A percentile compares a stretch with the other conserved stretches of the same genome.
These are phyloP conservation scores for Schizosaccharomyces osmophilus DNA, from an alignment of 805 yeast species.

Conservation along the genomic window DNA sequence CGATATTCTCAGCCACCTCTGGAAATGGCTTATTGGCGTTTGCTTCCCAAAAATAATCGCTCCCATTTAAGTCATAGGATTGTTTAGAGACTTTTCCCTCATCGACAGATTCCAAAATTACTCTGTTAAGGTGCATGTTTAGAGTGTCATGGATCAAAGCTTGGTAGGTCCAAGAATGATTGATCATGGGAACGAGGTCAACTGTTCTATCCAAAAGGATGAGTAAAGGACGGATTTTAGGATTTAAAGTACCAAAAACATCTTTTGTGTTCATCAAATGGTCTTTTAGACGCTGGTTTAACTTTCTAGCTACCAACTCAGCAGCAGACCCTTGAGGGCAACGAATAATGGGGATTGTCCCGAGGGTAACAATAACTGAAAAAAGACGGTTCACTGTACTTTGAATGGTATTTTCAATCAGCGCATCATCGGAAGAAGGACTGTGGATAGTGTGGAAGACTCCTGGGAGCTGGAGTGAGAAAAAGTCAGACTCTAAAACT, in stretches of 20 bases:
- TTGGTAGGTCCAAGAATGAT: slow-evolving; percentile 95
- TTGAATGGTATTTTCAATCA: slow-evolving; percentile 43
- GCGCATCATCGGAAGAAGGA: slow-evolving; percentile 50
- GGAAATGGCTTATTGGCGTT: slow-evolving; percentile 85
- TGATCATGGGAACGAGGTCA: slow-evolving; percentile 79
- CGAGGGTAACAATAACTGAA: slow-evolving; percentile 27
- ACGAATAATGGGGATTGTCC: slow-evolving; percentile 63
- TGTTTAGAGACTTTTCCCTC: slow-evolving; percentile 18
- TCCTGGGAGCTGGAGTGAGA: slow-evolving; percentile 44
- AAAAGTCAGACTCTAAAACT: slow-evolving; percentile 79
- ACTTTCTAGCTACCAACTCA: slow-evolving; percentile 67
- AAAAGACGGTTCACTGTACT: slow-evolving; percentile 57
- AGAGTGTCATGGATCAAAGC: slow-evolving; percentile 88
- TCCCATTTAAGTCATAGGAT: slow-evolving; percentile 58
- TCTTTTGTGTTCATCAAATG: slow-evolving; percentile 48
- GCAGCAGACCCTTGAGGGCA: slow-evolving; percentile 89
- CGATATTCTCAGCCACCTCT: slow-evolving; percentile 95
- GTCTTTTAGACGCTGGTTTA: slow-evolving; percentile 67
- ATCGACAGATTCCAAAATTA: slow-evolving; percentile 27
- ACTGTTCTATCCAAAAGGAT: slow-evolving; percentile 68
- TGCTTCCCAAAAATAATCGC: slow-evolving; percentile 78
- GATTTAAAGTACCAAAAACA: not conserved
- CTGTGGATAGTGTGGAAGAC: slow-evolving; percentile 47
- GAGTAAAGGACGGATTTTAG: slow-evolving; percentile 34
- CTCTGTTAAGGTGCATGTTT: slow-evolving; percentile 56